Base-by-base conservation (phyloP, 2,329 filamentous ascomycete species). In the Fusarium multiceps region DNA sequence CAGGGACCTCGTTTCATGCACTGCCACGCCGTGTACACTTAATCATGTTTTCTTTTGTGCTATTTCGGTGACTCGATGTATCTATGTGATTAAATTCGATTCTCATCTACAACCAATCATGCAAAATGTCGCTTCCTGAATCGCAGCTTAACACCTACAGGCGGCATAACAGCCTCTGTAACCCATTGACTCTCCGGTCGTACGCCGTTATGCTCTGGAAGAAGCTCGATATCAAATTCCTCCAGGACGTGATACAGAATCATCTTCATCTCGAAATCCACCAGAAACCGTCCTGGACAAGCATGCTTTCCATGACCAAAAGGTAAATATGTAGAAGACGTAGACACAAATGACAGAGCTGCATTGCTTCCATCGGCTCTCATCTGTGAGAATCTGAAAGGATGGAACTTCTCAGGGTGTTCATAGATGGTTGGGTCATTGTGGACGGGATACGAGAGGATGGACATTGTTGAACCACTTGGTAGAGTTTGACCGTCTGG, bases 341-440 rank as follows among this genome's bases (percentile, higher is more conserved):
- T 75, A 0, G 71, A 65, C 0, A 75, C 72, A 30, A 74, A 61
- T 18, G 20, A 73, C 12, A 11, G 13, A 0, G 20, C 7, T 7
- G 66, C 4, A 11, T 30, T 13, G 42, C 55, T 45, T 69, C 65
- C 9, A 37, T 55, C 6, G 32, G 60, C 55, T 78, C 79, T 20
- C 78, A 75, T 62, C 3, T 79, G 72, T 1, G 80, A 80, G 59
- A 82, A 84, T 1, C 82, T 78, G 53, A 82, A 83, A 0, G 81
- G 81, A 18, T 83, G 80, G 59, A 77, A 84, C 20, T 78, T 78
- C 13, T 72, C 49, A 1, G 82, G 75, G 2, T 82, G 72, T 4
- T 79, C 76, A 23, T 79, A 78, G 1, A 49, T 63, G 3, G 76
- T 75, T 6, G 59, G 58, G 25, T 83, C 78, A 0, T 65, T 74